Evolutionary conservation across 2,329 filamentous ascomycete genomes (phyloP), one percentile per base, ranked within the genome.

Genomic region (Exserohilum rostratum): DNA sequence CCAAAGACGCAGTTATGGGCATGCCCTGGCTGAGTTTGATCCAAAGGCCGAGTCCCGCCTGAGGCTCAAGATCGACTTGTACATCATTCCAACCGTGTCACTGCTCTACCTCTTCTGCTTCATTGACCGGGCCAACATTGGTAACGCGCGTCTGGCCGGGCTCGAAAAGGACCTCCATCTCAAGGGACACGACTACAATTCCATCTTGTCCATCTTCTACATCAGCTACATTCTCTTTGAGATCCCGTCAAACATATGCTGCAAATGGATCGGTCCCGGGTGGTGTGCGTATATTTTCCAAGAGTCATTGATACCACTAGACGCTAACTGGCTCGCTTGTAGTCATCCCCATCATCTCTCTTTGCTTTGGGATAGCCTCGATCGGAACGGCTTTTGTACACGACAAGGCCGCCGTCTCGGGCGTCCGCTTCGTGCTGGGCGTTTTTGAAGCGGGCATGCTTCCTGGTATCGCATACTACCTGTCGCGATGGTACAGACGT

Each of bases 401-500:
- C 27, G 79, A 82, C 50, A 78, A 83, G 17, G 74, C 79, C 1
- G 73, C 79, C 2, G 76, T 79, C 2, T 85, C 79, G 33, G 87
- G 80, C 12, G 87, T 90, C 0, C 84, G 89, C 5, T 90, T 91
- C 62, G 60, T 90, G 0, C 80, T 90, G 0, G 78, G 78, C 5
- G 73, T 88, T 10, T 90, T 90, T 53, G 89, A 92, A 72, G 86
- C 89, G 0, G 89, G 88, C 6, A 86, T 91, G 83, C 73, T 91
- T 49, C 89, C 89, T 0, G 88, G 89, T 0, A 89, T 90, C 35
- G 87, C 87, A 0, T 91, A 90, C 72, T 91, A 90, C 64, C 76
- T 90, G 17, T 87, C 84, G 0, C 79, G 88, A 46, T 91, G 88
- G 88, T 91, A 90, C 62, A 79, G 87, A n/a, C 79, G 86, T 29